phyloP scores from a whole-genome alignment of 805 yeast genomes.

The Millerozyma acaciae region DNA sequence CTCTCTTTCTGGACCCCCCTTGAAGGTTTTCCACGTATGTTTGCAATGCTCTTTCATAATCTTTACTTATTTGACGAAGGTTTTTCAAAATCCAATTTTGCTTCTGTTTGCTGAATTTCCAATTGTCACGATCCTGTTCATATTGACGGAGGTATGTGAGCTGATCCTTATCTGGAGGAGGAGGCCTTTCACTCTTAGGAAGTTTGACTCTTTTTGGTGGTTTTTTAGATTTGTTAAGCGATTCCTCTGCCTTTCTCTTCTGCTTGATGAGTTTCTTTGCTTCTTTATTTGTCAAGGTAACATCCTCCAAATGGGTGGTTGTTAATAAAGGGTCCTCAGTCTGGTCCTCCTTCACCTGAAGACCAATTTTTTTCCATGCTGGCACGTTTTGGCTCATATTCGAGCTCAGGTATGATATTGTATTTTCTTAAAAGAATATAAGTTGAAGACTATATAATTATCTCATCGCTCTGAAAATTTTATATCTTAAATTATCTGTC shows the following conservation, averaged over 20 bases:
- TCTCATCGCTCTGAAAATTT: no score
- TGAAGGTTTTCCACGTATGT: slow-evolving; percentile 58
- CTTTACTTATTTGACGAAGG: slow-evolving; percentile 46
- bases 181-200: slow-evolving; percentile 62
- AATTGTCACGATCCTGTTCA: slow-evolving; percentile 49
- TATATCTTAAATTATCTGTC: no score
- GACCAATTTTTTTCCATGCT: slow-evolving; percentile 80
- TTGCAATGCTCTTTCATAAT: slow-evolving; percentile 49
- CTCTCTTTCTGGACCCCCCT: slow-evolving; percentile 64
- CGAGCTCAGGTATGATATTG: no score
- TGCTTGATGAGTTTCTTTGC: slow-evolving; percentile 38
- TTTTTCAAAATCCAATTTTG: slow-evolving; percentile 81
- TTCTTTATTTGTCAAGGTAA: slow-evolving; percentile 38
- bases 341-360: slow-evolving; percentile 50
- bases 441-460: no score
- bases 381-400: no score
- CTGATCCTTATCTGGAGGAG: slow-evolving; percentile 79
- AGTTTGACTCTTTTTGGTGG: slow-evolving; percentile 67
- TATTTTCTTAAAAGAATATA: no score
- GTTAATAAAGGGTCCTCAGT: slow-evolving; percentile 44
- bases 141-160: slow-evolving; percentile 60
- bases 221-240: slow-evolving; percentile 20
- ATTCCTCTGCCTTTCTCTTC: slow-evolving; percentile 22
- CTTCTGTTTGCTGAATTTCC: slow-evolving; percentile 86
- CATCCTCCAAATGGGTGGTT: slow-evolving; percentile 43